A percentile compares a stretch with the other conserved stretches of the same genome.
Evolutionary conservation across 2,329 filamentous ascomycete species (phyloP).

Genomic region (Corniculantispora saksenae): DNA sequence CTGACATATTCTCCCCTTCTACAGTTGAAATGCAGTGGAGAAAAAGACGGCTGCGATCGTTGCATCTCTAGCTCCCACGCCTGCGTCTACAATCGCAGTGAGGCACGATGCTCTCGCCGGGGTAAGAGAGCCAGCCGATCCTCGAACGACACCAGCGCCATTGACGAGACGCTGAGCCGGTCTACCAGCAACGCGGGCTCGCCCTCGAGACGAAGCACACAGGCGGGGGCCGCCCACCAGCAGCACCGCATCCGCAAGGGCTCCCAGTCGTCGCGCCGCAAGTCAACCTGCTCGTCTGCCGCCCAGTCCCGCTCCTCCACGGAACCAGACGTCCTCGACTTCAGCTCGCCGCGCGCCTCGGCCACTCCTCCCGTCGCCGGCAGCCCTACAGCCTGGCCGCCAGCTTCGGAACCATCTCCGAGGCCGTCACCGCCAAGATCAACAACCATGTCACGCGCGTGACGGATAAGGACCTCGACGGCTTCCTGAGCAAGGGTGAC

Average conservation of each 20-base stretch:
- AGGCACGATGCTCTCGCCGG: slow-evolving; percentile 34
- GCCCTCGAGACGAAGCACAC: slow-evolving; percentile 13
- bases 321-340: slow-evolving; percentile 12
- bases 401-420: slow-evolving; percentile 7
- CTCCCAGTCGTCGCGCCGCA: slow-evolving; percentile 14
- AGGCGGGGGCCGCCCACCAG: neutral
- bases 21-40: slow-evolving; percentile 41
- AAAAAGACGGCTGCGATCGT: slow-evolving; percentile 39
- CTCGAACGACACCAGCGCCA: slow-evolving; percentile 22
- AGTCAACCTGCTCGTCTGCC: slow-evolving; percentile 3
- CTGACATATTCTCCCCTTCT: neutral
- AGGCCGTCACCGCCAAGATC: slow-evolving; percentile 78
- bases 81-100: slow-evolving; percentile 39
- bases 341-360: slow-evolving; percentile 1
- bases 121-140: slow-evolving; percentile 29
- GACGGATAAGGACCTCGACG: slow-evolving; percentile 75
- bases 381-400: slow-evolving; percentile 13
- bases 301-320: slow-evolving; percentile 12
- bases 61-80: slow-evolving; percentile 32
- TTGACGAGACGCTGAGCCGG: slow-evolving; percentile 15
- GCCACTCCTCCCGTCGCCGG: neutral
- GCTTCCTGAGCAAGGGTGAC: slow-evolving; percentile 68
- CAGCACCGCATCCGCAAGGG: slow-evolving; percentile 10
- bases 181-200: slow-evolving; percentile 14
- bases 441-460: slow-evolving; percentile 86